Evolutionary conservation across 495 filamentous ascomycete genomes (phyloP), one percentile per base, ranked within the genome.

Genomic region (Neurospora pannonica): DNA sequence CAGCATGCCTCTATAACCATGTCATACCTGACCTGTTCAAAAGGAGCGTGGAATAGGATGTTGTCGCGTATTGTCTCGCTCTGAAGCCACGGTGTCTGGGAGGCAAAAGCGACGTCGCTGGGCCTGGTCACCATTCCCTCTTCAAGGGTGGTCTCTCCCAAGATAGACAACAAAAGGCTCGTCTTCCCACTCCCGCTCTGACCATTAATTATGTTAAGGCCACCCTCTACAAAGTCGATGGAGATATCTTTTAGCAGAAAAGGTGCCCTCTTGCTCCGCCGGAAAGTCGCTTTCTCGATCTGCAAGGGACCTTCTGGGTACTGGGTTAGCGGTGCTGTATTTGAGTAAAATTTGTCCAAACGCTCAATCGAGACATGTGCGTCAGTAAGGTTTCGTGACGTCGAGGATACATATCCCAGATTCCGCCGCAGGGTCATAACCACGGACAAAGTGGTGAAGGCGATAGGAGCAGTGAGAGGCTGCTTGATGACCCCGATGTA

Each of bases 1-100:
- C 88, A 89, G 77, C 91, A 93, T 7, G 89, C 90, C 60, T 91
- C 86, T 2, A 93, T 76, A 0, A 91, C 89, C 71, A 85, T 81
- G 72, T 89, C 81, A 77, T 89, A 89, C 42, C 88, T 81, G 28
- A 78, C 73, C 70, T 83, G 76, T 62, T 88, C 83, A 54, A 87
- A 86, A 28, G 83, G 80, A 31, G 83, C 79, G 38, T 87, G 84
- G 75, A 90, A 89, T 34, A 90, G 79, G 40, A 91, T 88, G 72
- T 91, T 91, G 28, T 87, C 83, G 46, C 83, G 83, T 72, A 91
- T 84, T 0, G 87, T 88, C 21, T 81, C 83, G 72, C 85, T 88
- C 75, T 87, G 85, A 34, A 91, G 78, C 89, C 89, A 91, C 9
- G 88, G 82, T 24, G 80, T 83, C 71, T 89, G 88, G 6, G 87